These are phyloP conservation scores for Cercophora sp. DNA, from an alignment of 495 filamentous ascomycete genomes.

Conservation along the genomic window DNA sequence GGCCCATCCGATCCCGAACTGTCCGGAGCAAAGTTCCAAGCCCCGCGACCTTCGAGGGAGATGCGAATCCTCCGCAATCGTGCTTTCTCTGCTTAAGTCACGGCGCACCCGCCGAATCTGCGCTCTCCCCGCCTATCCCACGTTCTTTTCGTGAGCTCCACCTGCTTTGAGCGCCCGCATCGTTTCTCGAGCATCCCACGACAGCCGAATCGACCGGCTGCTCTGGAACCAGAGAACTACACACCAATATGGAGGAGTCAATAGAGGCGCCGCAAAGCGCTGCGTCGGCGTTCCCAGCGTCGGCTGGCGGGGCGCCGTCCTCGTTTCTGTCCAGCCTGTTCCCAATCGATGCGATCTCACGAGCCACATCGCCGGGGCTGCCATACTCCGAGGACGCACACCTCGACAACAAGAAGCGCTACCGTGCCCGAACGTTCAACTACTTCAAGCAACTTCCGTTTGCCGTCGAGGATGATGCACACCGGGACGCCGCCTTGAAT, in stretches of 20 bases:
- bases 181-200: no score
- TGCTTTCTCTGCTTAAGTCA: no score
- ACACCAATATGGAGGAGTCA: conserved; percentile 29
- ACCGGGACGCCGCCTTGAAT: conserved; percentile 67
- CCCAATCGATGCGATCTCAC: conserved; percentile 43
- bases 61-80: no score
- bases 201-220: no score
- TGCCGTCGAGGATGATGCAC: conserved; percentile 67
- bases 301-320: conserved; percentile 17
- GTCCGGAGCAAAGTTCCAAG: neutral
- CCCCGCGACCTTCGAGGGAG: neutral
- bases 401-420: conserved; percentile 52
- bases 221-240: no score
- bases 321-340: conserved; percentile 23
- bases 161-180: no score
- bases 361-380: conserved; percentile 45
- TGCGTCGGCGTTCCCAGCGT: conserved; percentile 21
- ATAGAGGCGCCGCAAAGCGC: conserved; percentile 20
- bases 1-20: conserved; percentile 3
- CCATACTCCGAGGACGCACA: conserved; percentile 28
- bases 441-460: conserved; percentile 90
- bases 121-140: no score
- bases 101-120: no score
- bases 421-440: conserved; percentile 84
- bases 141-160: no score